Evolutionary conservation across 169 alveolate species (phyloP).

Genomic region (Plasmodium vinckei): DNA sequence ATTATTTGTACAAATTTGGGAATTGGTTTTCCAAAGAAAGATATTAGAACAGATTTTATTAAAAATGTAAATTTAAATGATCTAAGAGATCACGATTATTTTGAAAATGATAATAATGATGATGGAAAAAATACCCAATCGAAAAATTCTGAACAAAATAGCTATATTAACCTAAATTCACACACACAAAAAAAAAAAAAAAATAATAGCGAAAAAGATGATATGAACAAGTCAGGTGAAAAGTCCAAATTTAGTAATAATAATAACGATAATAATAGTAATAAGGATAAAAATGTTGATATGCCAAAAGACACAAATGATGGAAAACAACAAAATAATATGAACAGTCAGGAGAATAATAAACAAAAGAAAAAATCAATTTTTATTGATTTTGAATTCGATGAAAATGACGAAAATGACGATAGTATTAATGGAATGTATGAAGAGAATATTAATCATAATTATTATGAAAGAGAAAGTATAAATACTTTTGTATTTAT

Average conservation of each 20-base stretch:
- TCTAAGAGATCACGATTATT: conserved; percentile 22
- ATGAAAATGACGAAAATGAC: conserved; percentile 1
- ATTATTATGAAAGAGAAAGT: conserved; percentile 67
- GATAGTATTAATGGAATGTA: conserved; percentile 6
- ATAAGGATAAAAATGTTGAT: background rate
- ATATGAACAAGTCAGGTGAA: conserved; percentile 34
- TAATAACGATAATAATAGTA: too few species aligned
- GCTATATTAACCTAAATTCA: background rate
- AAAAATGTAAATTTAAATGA: conserved; percentile 35
- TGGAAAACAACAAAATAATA: background rate
- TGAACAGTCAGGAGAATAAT: background rate
- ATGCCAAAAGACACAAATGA: background rate
- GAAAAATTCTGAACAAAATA: background rate
- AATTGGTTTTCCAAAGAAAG: conserved; percentile 53
- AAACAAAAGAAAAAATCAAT: background rate
- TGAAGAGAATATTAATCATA: conserved; percentile 47
- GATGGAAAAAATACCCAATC: conserved; percentile 10
- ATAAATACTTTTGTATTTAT: conserved; percentile 41
- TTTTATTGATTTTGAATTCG: background rate
- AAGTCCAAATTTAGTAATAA: background rate
- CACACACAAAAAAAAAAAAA: background rate
- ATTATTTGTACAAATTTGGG: conserved; percentile 74
- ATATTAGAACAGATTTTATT: conserved; percentile 58
- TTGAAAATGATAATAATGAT: conserved; percentile 10
- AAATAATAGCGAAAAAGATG: conserved; percentile 1